These are phyloP conservation scores for Penicillium parvum DNA, from an alignment of 495 filamentous ascomycete genomes.

Conservation along the genomic window DNA sequence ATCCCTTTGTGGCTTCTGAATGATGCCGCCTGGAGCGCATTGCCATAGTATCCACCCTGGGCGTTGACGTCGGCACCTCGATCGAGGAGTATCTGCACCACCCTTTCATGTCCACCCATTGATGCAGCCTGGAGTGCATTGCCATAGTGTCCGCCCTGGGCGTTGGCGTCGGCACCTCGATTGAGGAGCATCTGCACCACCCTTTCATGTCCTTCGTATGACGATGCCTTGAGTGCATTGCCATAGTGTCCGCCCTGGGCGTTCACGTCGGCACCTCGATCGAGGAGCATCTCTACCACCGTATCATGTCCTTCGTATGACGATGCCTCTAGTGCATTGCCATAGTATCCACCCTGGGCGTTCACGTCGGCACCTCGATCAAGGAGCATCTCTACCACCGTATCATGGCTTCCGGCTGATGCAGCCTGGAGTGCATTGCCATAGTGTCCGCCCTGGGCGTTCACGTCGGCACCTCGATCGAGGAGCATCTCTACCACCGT, in stretches of 20 bases:
- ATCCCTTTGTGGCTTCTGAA: background rate
- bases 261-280: background rate
- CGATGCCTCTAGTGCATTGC: background rate
- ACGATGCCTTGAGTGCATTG: background rate
- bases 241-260: background rate
- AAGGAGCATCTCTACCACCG: no score
- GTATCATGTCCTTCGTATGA: constrained; percentile 3
- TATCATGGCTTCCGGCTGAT: background rate
- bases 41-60: constrained; percentile 3
- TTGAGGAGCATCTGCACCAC: no score
- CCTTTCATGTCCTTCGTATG: background rate
- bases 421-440: background rate
- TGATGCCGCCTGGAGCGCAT: constrained; percentile 16
- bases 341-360: background rate
- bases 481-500: background rate
- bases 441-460: background rate
- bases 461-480: background rate
- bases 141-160: background rate
- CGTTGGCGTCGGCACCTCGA: constrained; percentile 15
- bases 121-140: no score
- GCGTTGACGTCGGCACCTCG: constrained; percentile 14
- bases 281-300: background rate
- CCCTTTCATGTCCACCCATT: no score
- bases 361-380: constrained; percentile 18
- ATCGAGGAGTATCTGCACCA: constrained; percentile 13